Evolutionary conservation across 2,329 filamentous ascomycete genomes (phyloP).

Genomic region (Magnaporthiopsis incrustans): DNA sequence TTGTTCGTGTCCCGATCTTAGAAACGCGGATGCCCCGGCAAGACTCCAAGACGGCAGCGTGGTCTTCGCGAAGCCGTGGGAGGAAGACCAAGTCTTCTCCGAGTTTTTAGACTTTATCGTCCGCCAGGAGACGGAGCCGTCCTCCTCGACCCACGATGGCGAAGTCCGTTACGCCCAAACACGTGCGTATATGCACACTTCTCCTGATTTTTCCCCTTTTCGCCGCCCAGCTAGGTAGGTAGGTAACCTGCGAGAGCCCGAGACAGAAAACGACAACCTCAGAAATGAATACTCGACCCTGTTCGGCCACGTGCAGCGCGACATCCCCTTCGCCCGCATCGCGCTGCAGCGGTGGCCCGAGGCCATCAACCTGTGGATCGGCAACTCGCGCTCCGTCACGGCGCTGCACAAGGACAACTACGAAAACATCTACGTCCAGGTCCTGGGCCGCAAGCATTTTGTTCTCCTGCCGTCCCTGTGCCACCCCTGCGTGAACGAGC

Average conservation of each 20-base stretch:
- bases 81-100: slow-evolving; percentile 54
- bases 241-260: not conserved
- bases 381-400: slow-evolving; percentile 61
- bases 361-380: slow-evolving; percentile 78
- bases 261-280: slow-evolving; percentile 70
- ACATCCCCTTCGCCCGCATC: slow-evolving; percentile 65
- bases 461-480: slow-evolving; percentile 64
- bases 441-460: slow-evolving; percentile 68
- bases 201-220: slow-evolving; percentile 2
- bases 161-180: slow-evolving; percentile 69
- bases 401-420: slow-evolving; percentile 77
- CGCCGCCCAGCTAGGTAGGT: not conserved
- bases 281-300: slow-evolving; percentile 61
- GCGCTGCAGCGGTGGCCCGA: slow-evolving; percentile 60
- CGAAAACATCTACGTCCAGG: slow-evolving; percentile 76
- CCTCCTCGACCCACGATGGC: slow-evolving; percentile 16
- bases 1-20: slow-evolving; percentile 12
- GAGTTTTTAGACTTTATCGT: slow-evolving; percentile 55
- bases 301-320: slow-evolving; percentile 51
- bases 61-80: slow-evolving; percentile 65
- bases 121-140: slow-evolving; percentile 40
- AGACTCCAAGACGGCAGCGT: slow-evolving; percentile 22
- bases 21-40: slow-evolving; percentile 46
- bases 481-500: slow-evolving; percentile 61
- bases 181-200: slow-evolving; percentile 36